phyloP scores from a whole-genome alignment of 805 yeast genomes.

The Pichia cephalocereana region DNA sequence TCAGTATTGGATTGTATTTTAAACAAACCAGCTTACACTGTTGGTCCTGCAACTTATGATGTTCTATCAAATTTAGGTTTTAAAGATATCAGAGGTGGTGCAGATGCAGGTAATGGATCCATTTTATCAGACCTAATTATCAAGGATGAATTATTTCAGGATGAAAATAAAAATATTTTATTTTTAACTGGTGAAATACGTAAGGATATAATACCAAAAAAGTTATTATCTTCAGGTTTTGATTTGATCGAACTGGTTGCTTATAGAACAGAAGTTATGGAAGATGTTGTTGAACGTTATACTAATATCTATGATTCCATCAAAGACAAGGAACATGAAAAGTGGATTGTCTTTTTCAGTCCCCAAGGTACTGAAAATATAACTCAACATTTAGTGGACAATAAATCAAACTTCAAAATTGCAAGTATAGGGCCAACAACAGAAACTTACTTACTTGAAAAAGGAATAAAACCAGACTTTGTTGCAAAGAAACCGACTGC shows the following conservation, averaged over 20 bases:
- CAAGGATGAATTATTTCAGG: constrained; percentile 20
- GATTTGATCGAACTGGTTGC: constrained; percentile 51
- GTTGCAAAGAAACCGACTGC: constrained; percentile 74
- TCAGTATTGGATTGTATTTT: constrained; percentile 7
- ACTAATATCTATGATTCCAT: neutral
- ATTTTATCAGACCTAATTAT: constrained; percentile 57
- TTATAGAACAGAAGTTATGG: constrained; percentile 53
- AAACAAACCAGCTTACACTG: constrained; percentile 66
- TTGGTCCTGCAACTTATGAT: constrained; percentile 80
- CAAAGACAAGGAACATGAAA: constrained; percentile 24
- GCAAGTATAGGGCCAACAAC: constrained; percentile 96
- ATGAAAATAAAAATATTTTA: constrained; percentile 31
- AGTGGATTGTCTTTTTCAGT: constrained; percentile 83
- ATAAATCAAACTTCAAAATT: constrained; percentile 28
- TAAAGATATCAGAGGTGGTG: constrained; percentile 59
- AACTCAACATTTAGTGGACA: constrained; percentile 30
- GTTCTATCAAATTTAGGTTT: constrained; percentile 59
- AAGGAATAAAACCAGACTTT: constrained; percentile 49
- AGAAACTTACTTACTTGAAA: constrained; percentile 43
- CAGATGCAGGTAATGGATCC: constrained; percentile 72
- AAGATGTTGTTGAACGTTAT: constrained; percentile 31
- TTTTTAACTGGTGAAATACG: constrained; percentile 84
- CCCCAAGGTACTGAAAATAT: constrained; percentile 78
- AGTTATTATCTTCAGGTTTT: constrained; percentile 35
- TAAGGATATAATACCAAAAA: constrained; percentile 70